These are phyloP conservation scores for Hypoxylon sp. DNA, from an alignment of 2,329 filamentous ascomycete species.

Conservation along the genomic window DNA sequence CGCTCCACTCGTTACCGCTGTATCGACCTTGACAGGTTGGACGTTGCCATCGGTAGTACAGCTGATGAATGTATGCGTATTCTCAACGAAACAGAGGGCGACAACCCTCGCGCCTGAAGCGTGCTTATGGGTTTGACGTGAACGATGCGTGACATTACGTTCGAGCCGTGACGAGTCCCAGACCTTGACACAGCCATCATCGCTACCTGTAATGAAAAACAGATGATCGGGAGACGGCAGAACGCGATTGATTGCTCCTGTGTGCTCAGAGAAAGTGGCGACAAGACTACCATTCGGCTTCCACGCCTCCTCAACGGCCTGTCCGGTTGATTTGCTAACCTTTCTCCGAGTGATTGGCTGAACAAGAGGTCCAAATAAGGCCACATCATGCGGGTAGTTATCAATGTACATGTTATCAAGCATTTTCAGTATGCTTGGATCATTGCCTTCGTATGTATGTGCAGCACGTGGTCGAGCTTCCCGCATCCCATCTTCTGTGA, in stretches of 20 bases:
- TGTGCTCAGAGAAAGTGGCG: slow-evolving; percentile 91
- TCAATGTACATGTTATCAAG: slow-evolving; percentile 88
- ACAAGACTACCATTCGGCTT: slow-evolving; percentile 86
- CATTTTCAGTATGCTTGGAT: slow-evolving; percentile 77
- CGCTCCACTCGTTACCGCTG: slow-evolving; percentile 62
- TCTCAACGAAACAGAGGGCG: slow-evolving; percentile 90
- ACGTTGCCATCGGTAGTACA: slow-evolving; percentile 92
- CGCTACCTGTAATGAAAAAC: slow-evolving; percentile 94
- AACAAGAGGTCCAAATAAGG: slow-evolving; percentile 85
- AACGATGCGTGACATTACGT: slow-evolving; percentile 89
- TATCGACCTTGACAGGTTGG: slow-evolving; percentile 86
- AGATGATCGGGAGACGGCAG: slow-evolving; percentile 88
- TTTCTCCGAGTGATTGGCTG: slow-evolving; percentile 75
- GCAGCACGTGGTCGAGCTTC: slow-evolving; percentile 70
- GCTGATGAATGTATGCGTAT: slow-evolving; percentile 93
- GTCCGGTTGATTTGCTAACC: slow-evolving; percentile 65
- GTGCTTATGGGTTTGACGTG: slow-evolving; percentile 88
- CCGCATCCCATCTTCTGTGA: slow-evolving; percentile 53
- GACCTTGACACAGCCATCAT: slow-evolving; percentile 90
- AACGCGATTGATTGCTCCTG: slow-evolving; percentile 84
- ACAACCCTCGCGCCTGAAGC: slow-evolving; percentile 79
- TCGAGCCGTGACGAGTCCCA: slow-evolving; percentile 95
- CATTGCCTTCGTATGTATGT: slow-evolving; percentile 89
- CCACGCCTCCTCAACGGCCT: slow-evolving; percentile 76
- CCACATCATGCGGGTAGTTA: slow-evolving; percentile 75